A percentile compares a stretch with the other conserved stretches of the same genome.
These are phyloP conservation scores for Yarrowia phangngaensis DNA, from an alignment of 805 yeast genomes.

Conservation along the genomic window DNA sequence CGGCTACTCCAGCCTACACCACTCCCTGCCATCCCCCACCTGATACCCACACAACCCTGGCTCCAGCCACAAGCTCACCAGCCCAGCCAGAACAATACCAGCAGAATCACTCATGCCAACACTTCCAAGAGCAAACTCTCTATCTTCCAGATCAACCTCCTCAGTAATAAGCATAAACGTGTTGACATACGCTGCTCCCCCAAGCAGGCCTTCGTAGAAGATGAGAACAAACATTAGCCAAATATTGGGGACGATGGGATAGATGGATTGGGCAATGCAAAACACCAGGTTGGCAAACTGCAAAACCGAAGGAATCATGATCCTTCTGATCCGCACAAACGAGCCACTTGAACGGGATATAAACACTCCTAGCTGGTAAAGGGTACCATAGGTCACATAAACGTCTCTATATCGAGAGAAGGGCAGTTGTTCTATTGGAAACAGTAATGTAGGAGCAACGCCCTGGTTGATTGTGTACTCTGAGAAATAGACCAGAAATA, in stretches of 20 bases:
- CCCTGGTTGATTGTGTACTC: constrained; percentile 93
- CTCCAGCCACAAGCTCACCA: constrained; percentile 70
- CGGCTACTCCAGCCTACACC: constrained; percentile 49
- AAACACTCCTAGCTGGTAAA: constrained; percentile 90
- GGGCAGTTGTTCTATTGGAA: constrained; percentile 67
- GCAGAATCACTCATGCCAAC: constrained; percentile 79
- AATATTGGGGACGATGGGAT: constrained; percentile 53
- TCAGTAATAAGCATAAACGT: constrained; percentile 78
- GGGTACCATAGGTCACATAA: constrained; percentile 84
- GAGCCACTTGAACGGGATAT: constrained; percentile 81
- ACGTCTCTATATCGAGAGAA: constrained; percentile 72
- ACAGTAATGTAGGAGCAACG: constrained; percentile 79
- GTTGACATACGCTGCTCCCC: constrained; percentile 87
- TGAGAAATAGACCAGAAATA: constrained; percentile 74
- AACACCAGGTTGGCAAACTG: constrained; percentile 63
- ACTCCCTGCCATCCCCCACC: constrained; percentile 65
- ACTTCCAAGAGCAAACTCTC: constrained; percentile 79
- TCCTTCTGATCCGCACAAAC: constrained; percentile 52
- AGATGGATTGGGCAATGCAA: constrained; percentile 62
- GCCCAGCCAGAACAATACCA: constrained; percentile 80
- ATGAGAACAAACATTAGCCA: constrained; percentile 60
- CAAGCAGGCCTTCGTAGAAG: constrained; percentile 81
- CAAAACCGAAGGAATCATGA: constrained; percentile 60
- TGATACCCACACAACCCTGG: constrained; percentile 69
- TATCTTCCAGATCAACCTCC: constrained; percentile 46